Percentiles rank a stretch among this genome's conserved stretches.
phyloP scores from a whole-genome alignment of 2,329 filamentous ascomycete species.

The Clonostachys solani region DNA sequence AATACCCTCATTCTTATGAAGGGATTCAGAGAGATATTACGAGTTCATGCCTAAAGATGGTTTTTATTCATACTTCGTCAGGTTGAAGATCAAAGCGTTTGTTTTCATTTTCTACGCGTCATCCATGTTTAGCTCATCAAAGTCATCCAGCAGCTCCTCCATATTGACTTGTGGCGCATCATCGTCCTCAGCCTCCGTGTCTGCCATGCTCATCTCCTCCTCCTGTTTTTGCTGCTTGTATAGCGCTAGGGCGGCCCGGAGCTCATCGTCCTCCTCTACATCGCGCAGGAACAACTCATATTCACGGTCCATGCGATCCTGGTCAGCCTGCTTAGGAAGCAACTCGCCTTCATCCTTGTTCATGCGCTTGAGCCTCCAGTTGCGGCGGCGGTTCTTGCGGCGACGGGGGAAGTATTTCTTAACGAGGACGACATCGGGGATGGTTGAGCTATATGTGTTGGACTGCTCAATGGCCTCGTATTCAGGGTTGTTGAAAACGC shows the following conservation, averaged over 20 bases:
- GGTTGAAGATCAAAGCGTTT: constrained; percentile 2
- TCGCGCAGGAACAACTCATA: constrained; percentile 97
- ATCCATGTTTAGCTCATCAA: constrained; percentile 79
- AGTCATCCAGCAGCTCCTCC: constrained; percentile 84
- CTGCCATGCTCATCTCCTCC: constrained; percentile 66
- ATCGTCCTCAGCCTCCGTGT: constrained; percentile 59
- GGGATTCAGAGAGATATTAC: not conserved
- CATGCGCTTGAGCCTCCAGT: constrained; percentile 96
- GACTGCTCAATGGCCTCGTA: constrained; percentile 80
- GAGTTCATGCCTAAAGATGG: not conserved
- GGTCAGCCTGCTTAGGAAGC: constrained; percentile 80
- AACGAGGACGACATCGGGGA: constrained; percentile 91
- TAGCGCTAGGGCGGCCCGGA: constrained; percentile 77
- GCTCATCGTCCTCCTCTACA: constrained; percentile 90
- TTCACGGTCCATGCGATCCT: constrained; percentile 83
- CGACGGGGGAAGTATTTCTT: constrained; percentile 94
- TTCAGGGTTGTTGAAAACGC: constrained; percentile 88
- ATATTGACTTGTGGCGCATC: constrained; percentile 68
- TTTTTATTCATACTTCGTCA: not conserved
- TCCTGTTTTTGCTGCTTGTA: constrained; percentile 66
- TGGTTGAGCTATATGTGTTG: constrained; percentile 68
- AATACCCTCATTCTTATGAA: constrained; percentile 29
- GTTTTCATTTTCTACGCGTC: constrained; percentile 29
- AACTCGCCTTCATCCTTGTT: constrained; percentile 83
- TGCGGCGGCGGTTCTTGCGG: constrained; percentile 74